Percentiles rank a stretch among this genome's conserved stretches.
Conservation (phyloP, 2,329 filamentous ascomycete species). For the Venturia carpophila region DNA sequence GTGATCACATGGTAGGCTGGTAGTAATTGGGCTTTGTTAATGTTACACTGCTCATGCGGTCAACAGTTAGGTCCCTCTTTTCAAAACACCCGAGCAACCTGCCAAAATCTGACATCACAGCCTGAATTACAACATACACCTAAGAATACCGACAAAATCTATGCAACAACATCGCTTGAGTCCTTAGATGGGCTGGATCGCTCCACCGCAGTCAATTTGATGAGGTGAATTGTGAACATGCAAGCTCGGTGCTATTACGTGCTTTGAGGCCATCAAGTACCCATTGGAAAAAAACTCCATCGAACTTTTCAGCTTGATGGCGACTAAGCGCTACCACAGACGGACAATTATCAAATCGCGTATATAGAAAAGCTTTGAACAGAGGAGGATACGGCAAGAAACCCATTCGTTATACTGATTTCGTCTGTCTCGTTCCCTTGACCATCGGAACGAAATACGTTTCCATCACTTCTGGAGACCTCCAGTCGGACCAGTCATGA, state of each 20-base stretch:
- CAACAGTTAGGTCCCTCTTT: neutral
- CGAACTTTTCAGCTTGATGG: no score
- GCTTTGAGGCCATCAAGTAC: no score
- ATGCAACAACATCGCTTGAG: no score
- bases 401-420: no score
- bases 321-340: no score
- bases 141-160: neutral
- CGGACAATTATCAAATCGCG: no score
- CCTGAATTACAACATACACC: neutral
- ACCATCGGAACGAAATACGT: constrained; percentile 2
- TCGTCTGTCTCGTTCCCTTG: neutral
- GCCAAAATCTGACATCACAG: neutral
- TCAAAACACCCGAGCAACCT: neutral
- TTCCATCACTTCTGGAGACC: constrained; percentile 10
- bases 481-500: constrained; percentile 15
- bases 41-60: neutral
- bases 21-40: neutral
- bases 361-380: no score
- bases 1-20: neutral
- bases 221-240: neutral
- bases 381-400: no score
- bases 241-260: neutral
- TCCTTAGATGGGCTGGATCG: no score
- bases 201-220: no score
- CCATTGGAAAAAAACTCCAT: no score